Base-by-base conservation (phyloP, 2,329 filamentous ascomycete species). In the Colletotrichum euphorbiae region DNA sequence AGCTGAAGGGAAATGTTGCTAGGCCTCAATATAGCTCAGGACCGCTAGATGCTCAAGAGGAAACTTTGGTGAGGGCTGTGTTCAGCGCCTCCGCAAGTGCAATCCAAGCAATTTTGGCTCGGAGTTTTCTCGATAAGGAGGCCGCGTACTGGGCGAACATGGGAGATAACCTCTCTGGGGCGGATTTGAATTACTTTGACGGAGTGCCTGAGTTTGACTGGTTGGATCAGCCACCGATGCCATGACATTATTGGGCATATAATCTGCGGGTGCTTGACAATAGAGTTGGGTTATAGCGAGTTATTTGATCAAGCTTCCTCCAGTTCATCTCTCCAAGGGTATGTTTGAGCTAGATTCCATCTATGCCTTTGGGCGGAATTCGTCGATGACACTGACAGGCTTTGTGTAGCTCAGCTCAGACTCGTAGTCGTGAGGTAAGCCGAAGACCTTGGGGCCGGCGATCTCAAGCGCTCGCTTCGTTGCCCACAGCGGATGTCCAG, bases 391-490 rank as follows among this genome's bases (percentile, higher is more conserved):
- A 45, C 69, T 71, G 36, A 40, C 28, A 2, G 69, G 69, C 54
- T 71, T 71, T 3, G 57, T 50, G 45, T 71, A 71, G 28, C 40
- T 21, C 21, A 71, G 48, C 6, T 57, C 48, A 5, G 69, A 43
- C 15, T 38, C 15, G 51, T 71, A 71, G 36, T 71, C 70, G 42
- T 71, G 70, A 3, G 62, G 69, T 50, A 72, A 54, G 3, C 61
- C 62, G 48, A 72, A 72, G 1, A 65, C 69, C 17, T 62, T 62
- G 1, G 72, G 73, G 1, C 73, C 73, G 1, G 71, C 72, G 21
- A 73, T 72, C 19, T 74, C 71, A 4, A 74, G 56, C 2, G 69
- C 73, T 1, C 72, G 58, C 24, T 70, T 63, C 2, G 70, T 71
- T 2, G 73, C 62, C 43, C 69, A 60, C 9, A 61, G 31, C 6